These are phyloP conservation scores for Zymoseptoria crescenta DNA, from an alignment of 2,329 filamentous ascomycete genomes.

Conservation along the genomic window DNA sequence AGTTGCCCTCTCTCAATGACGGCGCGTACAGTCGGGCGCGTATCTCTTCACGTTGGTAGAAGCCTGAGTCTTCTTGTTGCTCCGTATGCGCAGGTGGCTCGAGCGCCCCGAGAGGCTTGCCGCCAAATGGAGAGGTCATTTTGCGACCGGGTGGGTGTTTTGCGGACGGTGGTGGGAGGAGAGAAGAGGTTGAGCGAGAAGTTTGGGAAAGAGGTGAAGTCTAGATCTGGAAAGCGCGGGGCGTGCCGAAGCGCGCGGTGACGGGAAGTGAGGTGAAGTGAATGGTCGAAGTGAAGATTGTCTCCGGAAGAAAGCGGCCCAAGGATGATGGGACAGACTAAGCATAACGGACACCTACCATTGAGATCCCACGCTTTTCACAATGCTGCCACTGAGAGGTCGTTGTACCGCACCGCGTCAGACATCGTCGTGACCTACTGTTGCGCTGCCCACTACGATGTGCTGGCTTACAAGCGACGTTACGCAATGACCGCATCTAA, in stretches of 20 bases:
- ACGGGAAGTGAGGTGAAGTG: background rate
- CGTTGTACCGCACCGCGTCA: too few species aligned
- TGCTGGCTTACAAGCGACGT: too few species aligned
- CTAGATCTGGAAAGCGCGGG: background rate
- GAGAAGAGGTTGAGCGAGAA: background rate
- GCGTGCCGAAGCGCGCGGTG: background rate
- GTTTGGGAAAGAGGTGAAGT: background rate
- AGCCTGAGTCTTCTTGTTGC: slow-evolving; percentile 2
- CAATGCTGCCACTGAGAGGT: too few species aligned
- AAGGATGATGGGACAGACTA: too few species aligned
- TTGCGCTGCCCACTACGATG: too few species aligned
- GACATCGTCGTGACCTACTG: too few species aligned
- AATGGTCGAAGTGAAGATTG: background rate
- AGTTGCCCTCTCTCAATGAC: background rate
- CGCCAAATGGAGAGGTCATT: background rate
- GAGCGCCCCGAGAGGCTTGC: background rate
- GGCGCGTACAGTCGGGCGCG: background rate
- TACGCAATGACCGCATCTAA: too few species aligned
- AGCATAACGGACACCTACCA: too few species aligned
- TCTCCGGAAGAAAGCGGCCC: too few species aligned
- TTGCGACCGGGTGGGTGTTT: background rate
- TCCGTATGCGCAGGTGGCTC: slow-evolving; percentile 3
- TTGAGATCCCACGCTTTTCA: too few species aligned
- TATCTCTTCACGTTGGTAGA: background rate
- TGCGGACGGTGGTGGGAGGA: background rate